These are phyloP conservation scores for Apiospora hydei DNA, from an alignment of 2,329 filamentous ascomycete genomes.

Conservation along the genomic window DNA sequence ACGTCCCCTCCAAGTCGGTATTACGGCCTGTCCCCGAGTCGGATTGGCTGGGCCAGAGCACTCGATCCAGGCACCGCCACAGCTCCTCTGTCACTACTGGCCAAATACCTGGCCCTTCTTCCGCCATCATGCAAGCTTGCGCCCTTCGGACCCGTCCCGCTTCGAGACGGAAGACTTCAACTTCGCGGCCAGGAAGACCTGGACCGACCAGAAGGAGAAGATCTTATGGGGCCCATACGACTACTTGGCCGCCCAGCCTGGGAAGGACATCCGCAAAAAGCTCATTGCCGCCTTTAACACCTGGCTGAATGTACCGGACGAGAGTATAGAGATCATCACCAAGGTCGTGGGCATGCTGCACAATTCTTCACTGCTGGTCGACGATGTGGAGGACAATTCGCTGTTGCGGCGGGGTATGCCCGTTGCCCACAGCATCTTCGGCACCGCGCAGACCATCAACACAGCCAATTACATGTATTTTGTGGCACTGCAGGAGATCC, in stretches of 20 bases:
- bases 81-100: conserved; percentile 33
- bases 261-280: conserved; percentile 84
- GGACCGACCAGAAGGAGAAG: conserved; percentile 78
- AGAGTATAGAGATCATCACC: conserved; percentile 76
- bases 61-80: conserved; percentile 42
- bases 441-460: conserved; percentile 88
- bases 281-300: conserved; percentile 83
- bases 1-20: conserved; percentile 47
- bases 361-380: conserved; percentile 82
- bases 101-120: conserved; percentile 30
- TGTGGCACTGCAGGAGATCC: conserved; percentile 76
- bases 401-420: conserved; percentile 79
- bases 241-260: conserved; percentile 79
- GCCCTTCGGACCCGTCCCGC: conserved; percentile 56
- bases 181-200: conserved; percentile 59
- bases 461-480: conserved; percentile 92
- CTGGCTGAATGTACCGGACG: conserved; percentile 77
- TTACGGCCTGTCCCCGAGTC: conserved; percentile 65
- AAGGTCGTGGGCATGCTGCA: conserved; percentile 85
- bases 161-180: conserved; percentile 64
- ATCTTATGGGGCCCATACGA: conserved; percentile 81
- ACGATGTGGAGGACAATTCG: conserved; percentile 88
- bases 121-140: conserved; percentile 42
- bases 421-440: conserved; percentile 85
- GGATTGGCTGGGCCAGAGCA: conserved; percentile 63